Evolutionary conservation across 495 filamentous ascomycete species (phyloP), one percentile per base, ranked within the genome.

Genomic region (Platismatia glauca): DNA sequence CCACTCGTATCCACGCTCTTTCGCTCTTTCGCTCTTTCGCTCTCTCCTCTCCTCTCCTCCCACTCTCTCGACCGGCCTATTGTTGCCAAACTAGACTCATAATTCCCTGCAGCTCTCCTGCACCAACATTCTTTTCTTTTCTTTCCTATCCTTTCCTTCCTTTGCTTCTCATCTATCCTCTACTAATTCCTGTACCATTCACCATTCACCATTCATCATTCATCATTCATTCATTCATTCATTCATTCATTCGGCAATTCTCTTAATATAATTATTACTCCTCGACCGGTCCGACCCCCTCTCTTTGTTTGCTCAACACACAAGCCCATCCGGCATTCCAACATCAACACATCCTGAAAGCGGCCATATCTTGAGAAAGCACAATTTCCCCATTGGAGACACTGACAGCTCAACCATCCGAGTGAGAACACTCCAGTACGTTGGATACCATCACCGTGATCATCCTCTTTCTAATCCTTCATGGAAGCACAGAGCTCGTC

Each of bases 301-400:
- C 31, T 57, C 53, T 63, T 63, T 58, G 61, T 63, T 58, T 35
- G 61, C 41, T 48, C 39, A 38, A 27, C 43, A 52, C 18, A 63
- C 61, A 57, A 34, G 61, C 61, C 61, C 33, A 63, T 58, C 61
- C 61, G 61, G 61, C 61, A 57, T 63, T 63, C 60, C 60, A 48
- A 56, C 59, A 29, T 57, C 61, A 63, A 63, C 53, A 63, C 52
- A 38, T 46, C 39, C 61, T 63, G 61, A 41, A 63, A 63, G 39
- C 61, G 39, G 61, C 41, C 15, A 35, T 48, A 37, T 31, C 29
- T 4, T 15, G 4, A 52, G 27, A 52, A 61, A 27, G 35, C 55
- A 37, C 22, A 38, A 27, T 13, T 29, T n/a, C 37, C 38, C 38
- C 29, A 38, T 43, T 29, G 33, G 50, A 24, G 4, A 44, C 22